phyloP scores from a whole-genome alignment of 2,329 filamentous ascomycete species.

The Blastomyces percursus region DNA sequence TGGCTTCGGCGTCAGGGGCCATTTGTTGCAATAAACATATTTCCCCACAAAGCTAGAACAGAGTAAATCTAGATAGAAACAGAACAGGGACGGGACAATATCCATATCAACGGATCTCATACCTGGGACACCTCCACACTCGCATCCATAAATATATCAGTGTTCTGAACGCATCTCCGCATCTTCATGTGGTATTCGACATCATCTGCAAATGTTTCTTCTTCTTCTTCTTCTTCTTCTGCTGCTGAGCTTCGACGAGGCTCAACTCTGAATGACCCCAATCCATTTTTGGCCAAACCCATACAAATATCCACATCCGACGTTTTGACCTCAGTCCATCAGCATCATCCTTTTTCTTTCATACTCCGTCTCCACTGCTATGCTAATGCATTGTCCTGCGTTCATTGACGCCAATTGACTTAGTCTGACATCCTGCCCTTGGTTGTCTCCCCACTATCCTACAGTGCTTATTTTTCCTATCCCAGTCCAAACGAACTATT shows the following conservation, averaged over 20 bases:
- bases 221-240: background rate
- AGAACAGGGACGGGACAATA: background rate
- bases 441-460: background rate
- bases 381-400: background rate
- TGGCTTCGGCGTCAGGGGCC: background rate
- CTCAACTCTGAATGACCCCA: background rate
- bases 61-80: background rate
- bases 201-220: background rate
- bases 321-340: background rate
- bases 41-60: background rate
- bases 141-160: too few relatives aligned
- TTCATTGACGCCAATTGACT: background rate
- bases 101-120: too few relatives aligned
- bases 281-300: background rate
- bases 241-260: background rate
- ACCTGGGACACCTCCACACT: background rate
- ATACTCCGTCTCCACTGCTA: background rate
- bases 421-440: background rate
- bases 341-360: background rate
- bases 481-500: background rate
- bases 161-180: too few relatives aligned
- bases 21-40: background rate
- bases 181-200: background rate
- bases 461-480: background rate
- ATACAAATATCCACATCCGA: background rate